A percentile compares a stretch with the other conserved stretches of the same genome.
Evolutionary conservation across 495 filamentous ascomycete genomes (phyloP).

Genomic region (Penicillium ucsense): DNA sequence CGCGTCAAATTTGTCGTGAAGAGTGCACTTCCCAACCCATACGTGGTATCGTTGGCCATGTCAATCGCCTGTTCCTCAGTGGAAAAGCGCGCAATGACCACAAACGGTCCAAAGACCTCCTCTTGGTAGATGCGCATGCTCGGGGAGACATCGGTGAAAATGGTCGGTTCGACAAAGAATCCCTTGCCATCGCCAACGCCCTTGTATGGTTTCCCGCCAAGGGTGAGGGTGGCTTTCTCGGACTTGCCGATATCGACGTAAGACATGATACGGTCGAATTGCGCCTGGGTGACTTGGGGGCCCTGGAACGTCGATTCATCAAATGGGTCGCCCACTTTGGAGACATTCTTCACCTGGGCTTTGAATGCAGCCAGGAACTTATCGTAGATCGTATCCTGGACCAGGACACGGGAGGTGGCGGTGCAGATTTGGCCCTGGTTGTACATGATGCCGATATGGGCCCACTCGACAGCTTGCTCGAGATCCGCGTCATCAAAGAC

Average conservation of each 20-base stretch:
- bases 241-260: conserved; percentile 79
- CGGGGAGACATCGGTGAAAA: conserved; percentile 32
- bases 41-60: conserved; percentile 37
- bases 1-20: conserved; percentile 39
- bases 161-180: conserved; percentile 45
- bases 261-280: conserved; percentile 75
- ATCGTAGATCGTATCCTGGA: conserved; percentile 77
- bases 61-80: conserved; percentile 41
- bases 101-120: conserved; percentile 52
- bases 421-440: conserved; percentile 89
- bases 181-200: conserved; percentile 26
- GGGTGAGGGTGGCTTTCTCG: conserved; percentile 55
- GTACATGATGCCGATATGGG: conserved; percentile 57
- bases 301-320: conserved; percentile 66
- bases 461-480: conserved; percentile 79
- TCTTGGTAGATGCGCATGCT: conserved; percentile 43
- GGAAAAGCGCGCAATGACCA: conserved; percentile 38
- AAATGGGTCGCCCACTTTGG: conserved; percentile 84
- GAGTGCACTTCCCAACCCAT: conserved; percentile 42
- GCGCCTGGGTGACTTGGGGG: conserved; percentile 74
- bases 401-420: conserved; percentile 73
- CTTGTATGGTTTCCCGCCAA: conserved; percentile 63
- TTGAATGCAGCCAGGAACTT: conserved; percentile 70
- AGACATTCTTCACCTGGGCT: conserved; percentile 60
- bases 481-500: conserved; percentile 82